Evolutionary conservation across 208 protist species (phyloP), one percentile per base, ranked within the genome.

Genomic region (Spongospora subterranea): DNA sequence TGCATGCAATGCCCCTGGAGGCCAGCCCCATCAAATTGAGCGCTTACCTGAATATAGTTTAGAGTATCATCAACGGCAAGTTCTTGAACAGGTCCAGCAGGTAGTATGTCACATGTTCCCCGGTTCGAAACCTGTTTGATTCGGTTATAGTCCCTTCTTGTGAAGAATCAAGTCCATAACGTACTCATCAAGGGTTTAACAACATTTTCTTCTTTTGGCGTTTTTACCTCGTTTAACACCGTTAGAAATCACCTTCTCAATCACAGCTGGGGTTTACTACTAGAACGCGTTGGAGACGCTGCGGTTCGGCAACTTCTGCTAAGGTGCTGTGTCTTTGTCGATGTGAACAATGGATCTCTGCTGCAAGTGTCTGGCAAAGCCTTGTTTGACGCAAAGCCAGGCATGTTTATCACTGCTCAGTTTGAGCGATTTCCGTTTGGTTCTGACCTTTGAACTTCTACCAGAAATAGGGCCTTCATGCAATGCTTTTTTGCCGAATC

Each of bases 221-320:
- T 24, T 24, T 60, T 60, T 60, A 82, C 13, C n/a, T n/a, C n/a
- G n/a, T 82, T 6, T 6, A 82, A 82, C 71, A 82, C 71, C 17
- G 35, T 82, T 45, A 6, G 71, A 35, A 82, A 35, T 35, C 71
- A 82, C 71, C 71, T 82, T 82, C n/a, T 40, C 13, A 82, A 82
- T 43, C 71, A 43, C 17, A 45, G 13, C n/a, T 82, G 71, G 71
- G 35, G 11, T 6, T n/a, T 35, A 20, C n/a, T 82, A n/a, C 71
- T 82, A n/a, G 11, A 35, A 43, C 71, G 71, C 6, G 35, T 82
- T 6, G 71, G 71, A 6, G 71, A 82, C n/a, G 71, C 6, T 39
- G 17, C 71, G 6, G 35, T 82, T 35, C 71, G 71, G 13, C 6
- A 39, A n/a, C 71, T 82, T 35, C 71, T 82, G n/a, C 6, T 43